Conservation (phyloP, 306 rosid species). For the Malus domestica region DNA sequence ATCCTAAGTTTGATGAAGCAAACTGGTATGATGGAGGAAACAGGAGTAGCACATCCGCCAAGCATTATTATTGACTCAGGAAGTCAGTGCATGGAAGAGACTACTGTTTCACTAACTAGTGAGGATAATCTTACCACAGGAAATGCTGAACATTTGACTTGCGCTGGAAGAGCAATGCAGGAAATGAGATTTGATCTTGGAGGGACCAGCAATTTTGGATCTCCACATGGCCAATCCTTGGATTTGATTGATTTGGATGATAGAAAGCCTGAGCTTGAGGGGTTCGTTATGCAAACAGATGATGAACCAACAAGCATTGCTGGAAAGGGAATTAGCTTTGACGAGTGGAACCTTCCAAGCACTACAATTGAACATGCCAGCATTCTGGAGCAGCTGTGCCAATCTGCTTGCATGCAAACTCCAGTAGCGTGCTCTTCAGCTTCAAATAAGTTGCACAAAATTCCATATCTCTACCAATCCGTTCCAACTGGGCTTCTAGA, state of each 20-base stretch:
- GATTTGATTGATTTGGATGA: slow-evolving; percentile 35
- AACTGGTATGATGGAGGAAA: slow-evolving; percentile 18
- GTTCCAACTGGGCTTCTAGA: slow-evolving; percentile 72
- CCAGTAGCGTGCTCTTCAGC: slow-evolving; percentile 49
- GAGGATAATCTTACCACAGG: slow-evolving; percentile 21
- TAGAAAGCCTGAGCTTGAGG: slow-evolving; percentile 60
- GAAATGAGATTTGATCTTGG: slow-evolving; percentile 23
- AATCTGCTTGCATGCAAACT: slow-evolving; percentile 50
- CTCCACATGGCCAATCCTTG: slow-evolving; percentile 16
- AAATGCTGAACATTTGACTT: slow-evolving; percentile 23
- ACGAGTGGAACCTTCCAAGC: slow-evolving; percentile 34
- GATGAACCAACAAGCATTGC: slow-evolving; percentile 33
- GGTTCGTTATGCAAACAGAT: slow-evolving; percentile 57
- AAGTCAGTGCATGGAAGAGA: slow-evolving; percentile 25
- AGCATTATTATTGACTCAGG: slow-evolving; percentile 17
- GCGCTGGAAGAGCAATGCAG: slow-evolving; percentile 29
- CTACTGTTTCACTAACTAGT: slow-evolving; percentile 11
- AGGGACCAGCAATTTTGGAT: slow-evolving; percentile 26
- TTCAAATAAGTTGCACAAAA: slow-evolving; percentile 26
- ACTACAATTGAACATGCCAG: slow-evolving; percentile 40
- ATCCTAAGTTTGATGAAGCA: slow-evolving; percentile 21
- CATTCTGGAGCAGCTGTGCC: slow-evolving; percentile 46
- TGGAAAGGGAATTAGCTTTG: slow-evolving; percentile 39
- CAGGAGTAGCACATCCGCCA: slow-evolving; percentile 18
- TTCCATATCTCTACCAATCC: slow-evolving; percentile 33